Base-by-base conservation (phyloP, 495 filamentous ascomycete species). In the Astrocystis sublimbata region DNA sequence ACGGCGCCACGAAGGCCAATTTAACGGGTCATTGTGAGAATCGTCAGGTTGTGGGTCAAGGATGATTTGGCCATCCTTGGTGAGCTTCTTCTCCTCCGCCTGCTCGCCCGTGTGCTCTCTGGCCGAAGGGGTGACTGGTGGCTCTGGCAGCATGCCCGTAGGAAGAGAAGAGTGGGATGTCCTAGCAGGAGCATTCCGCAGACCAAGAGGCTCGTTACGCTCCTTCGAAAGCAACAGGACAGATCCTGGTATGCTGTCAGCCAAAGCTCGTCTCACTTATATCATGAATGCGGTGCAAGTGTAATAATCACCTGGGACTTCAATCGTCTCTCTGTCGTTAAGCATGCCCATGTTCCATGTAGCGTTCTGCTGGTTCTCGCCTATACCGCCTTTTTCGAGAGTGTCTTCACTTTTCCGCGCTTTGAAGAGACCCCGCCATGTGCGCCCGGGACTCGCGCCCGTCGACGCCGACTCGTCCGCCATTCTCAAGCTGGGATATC, bases 21-120 rank as follows among this genome's bases (percentile, higher is more conserved):
- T 98, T 43, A 98, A 74, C 0, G 94, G 94, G 67, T 98, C 94
- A 63, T 98, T 96, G 26, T 81, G 77, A 0, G 91, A 91, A 38
- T 96, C 91, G 43, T 97, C 93, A 1, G 94, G 94, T 69, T 98
- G 94, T 0, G 93, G 93, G 1, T 96, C 88, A 8, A 98, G 77
- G 58, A 98, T 90, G 65, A 97, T 92, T 53, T 85, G 85, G 33
- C 93, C 94, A 74, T 97, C 87, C 17, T 78, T 71, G 6, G 92
- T 97, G 62, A 79, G 87, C 77, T 97, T 97, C 73, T 85, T 86
- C 60, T 79, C 78, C 17, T 79, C 80, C 55, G 61, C 74, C 64
- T 15, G 49, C 17, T 36, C 33, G 33, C 72, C 73, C n/a, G n/a
- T n/a, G n/a, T n/a, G n/a, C n/a, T 63, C 64, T 9, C 56, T 68